Percentiles rank a stretch among this genome's conserved stretches.
phyloP scores from a whole-genome alignment of 2,329 filamentous ascomycete genomes.

The Colletotrichum sp. region DNA sequence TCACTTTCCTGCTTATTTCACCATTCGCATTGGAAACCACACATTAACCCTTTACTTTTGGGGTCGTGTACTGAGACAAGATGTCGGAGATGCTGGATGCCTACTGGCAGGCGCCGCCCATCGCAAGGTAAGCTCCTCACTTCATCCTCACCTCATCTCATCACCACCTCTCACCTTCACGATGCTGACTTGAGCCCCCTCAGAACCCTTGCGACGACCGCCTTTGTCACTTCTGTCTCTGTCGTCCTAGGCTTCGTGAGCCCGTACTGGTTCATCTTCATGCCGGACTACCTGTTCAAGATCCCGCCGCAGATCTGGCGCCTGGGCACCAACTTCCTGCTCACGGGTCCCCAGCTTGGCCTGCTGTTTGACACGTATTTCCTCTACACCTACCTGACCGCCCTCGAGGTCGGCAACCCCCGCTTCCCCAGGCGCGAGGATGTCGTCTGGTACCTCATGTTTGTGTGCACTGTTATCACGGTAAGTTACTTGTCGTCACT shows the following conservation, averaged over 20 bases:
- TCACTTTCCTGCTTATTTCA: constrained; percentile 7
- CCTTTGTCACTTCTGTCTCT: constrained; percentile 65
- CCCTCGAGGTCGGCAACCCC: constrained; percentile 73
- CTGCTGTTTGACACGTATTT: constrained; percentile 78
- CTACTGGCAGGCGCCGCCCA: constrained; percentile 45
- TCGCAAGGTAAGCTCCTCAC: constrained; percentile 43
- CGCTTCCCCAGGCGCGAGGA: constrained; percentile 80
- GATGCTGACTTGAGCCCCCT: constrained; percentile 12
- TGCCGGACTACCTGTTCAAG: constrained; percentile 55
- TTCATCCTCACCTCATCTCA: background rate
- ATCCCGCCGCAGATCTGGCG: constrained; percentile 52
- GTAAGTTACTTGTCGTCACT: constrained; percentile 64
- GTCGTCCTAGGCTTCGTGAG: constrained; percentile 62
- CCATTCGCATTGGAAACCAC: background rate
- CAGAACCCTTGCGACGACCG: constrained; percentile 70
- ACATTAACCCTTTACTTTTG: background rate
- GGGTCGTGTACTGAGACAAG: constrained; percentile 1
- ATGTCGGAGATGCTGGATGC: constrained; percentile 29
- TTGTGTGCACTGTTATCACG: constrained; percentile 73
- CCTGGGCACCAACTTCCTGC: constrained; percentile 44
- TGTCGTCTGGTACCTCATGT: constrained; percentile 80
- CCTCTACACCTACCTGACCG: constrained; percentile 77
- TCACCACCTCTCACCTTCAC: background rate
- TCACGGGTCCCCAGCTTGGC: constrained; percentile 42
- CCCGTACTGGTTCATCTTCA: constrained; percentile 57